Conservation (phyloP, 129 eudicot species). For the Apium graveolens region DNA sequence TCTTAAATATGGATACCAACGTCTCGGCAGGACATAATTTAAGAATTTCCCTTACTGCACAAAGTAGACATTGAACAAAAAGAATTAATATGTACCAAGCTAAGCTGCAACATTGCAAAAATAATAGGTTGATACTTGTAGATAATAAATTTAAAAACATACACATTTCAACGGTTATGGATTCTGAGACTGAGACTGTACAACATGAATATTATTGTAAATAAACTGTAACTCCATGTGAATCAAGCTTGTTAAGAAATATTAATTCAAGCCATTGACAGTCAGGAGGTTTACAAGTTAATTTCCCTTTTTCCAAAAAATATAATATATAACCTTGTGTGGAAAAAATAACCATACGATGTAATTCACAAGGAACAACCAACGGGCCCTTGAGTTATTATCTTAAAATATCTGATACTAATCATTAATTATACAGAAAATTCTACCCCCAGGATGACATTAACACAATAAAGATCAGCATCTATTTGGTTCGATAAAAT, state of each 20-base stretch:
- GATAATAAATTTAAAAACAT: neutral
- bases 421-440: neutral
- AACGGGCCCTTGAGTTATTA: neutral
- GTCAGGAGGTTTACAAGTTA: neutral
- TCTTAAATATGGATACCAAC: constrained; percentile 62
- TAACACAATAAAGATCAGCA: neutral
- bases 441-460: neutral
- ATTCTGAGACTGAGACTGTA: neutral
- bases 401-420: neutral
- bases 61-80: neutral
- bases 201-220: neutral
- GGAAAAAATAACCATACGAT: neutral
- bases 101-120: neutral
- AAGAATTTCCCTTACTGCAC: constrained; percentile 90
- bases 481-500: neutral
- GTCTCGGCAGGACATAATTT: constrained; percentile 71
- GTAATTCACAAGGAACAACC: too few species aligned
- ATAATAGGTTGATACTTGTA: neutral
- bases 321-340: neutral
- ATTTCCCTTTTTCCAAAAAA: neutral
- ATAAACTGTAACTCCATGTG: too few species aligned
- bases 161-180: neutral
- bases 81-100: neutral
- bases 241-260: neutral
- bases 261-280: neutral